Evolutionary conservation across 257 asterid genomes (phyloP).

Genomic region (Ophiorrhiza pumila): DNA sequence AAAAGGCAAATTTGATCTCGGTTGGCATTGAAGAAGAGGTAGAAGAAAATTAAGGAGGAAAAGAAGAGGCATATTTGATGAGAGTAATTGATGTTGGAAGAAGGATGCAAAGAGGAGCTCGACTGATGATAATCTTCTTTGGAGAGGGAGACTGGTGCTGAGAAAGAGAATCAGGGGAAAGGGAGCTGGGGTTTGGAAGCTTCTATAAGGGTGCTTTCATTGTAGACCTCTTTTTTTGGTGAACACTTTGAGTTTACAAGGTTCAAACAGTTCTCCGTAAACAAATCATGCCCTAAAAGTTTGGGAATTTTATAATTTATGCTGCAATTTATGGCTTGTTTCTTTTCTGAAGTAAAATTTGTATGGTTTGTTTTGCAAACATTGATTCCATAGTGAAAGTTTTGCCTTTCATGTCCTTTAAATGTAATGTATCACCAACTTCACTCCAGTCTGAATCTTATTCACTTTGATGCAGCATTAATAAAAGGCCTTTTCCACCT

Average conservation of each 20-base stretch:
- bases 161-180: too few species aligned
- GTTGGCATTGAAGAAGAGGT: not conserved
- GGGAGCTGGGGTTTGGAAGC: too few species aligned
- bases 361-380: not conserved
- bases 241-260: too few species aligned
- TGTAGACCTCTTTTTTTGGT: too few species aligned
- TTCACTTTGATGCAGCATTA: not conserved
- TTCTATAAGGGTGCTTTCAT: too few species aligned
- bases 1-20: not conserved
- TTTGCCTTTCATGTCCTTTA: not conserved
- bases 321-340: not conserved
- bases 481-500: not conserved
- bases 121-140: too few species aligned
- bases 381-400: not conserved
- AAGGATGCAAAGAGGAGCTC: too few species aligned
- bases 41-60: not conserved
- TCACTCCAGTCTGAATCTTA: not conserved
- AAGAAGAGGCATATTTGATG: too few species aligned
- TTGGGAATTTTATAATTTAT: not conserved
- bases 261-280: too few species aligned
- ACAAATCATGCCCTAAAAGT: not conserved
- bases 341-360: not conserved
- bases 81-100: too few species aligned
- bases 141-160: too few species aligned
- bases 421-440: not conserved